Conservation (phyloP, 441 rosid species). For the Dalechampia spathulata region DNA sequence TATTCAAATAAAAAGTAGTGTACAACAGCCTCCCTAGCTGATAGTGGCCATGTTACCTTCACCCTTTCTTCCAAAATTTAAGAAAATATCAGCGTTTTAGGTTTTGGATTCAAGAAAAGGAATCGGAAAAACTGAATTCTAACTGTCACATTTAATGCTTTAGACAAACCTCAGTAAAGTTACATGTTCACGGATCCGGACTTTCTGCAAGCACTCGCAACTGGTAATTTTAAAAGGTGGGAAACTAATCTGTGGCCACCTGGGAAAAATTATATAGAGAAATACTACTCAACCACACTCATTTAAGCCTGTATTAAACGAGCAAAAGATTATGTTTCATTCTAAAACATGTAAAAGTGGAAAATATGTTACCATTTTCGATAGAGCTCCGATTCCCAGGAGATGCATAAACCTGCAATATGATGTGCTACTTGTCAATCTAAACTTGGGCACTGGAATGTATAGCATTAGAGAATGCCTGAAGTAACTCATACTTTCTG, state of each 20-base stretch:
- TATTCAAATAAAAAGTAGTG: constrained; percentile 68
- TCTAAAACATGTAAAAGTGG: too few species aligned
- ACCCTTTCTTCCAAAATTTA: constrained; percentile 79
- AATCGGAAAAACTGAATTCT: constrained; percentile 4
- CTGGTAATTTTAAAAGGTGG: constrained; percentile 59
- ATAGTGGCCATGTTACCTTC: constrained; percentile 92
- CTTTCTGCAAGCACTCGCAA: constrained; percentile 51
- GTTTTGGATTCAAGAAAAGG: constrained; percentile 12
- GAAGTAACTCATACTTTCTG: not conserved
- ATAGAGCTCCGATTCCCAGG: constrained; percentile 71
- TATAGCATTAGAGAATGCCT: too few species aligned
- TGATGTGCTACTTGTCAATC: constrained; percentile 9
- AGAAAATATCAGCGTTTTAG: constrained; percentile 25
- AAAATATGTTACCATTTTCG: constrained; percentile 60
- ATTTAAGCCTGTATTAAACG: not conserved
- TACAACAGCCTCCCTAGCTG: constrained; percentile 68
- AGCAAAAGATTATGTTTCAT: not conserved
- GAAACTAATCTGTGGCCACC: constrained; percentile 83
- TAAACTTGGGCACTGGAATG: too few species aligned
- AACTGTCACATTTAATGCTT: constrained; percentile 12
- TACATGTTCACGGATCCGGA: constrained; percentile 63
- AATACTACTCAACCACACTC: constrained; percentile 1
- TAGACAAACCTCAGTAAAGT: constrained; percentile 54
- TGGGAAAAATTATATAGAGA: constrained; percentile 21
- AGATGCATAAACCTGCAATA: constrained; percentile 72